Evolutionary conservation across 768 basidiomycete genomes (phyloP), one percentile per base, ranked within the genome.

Genomic region (Udeniomyces megalosporus): DNA sequence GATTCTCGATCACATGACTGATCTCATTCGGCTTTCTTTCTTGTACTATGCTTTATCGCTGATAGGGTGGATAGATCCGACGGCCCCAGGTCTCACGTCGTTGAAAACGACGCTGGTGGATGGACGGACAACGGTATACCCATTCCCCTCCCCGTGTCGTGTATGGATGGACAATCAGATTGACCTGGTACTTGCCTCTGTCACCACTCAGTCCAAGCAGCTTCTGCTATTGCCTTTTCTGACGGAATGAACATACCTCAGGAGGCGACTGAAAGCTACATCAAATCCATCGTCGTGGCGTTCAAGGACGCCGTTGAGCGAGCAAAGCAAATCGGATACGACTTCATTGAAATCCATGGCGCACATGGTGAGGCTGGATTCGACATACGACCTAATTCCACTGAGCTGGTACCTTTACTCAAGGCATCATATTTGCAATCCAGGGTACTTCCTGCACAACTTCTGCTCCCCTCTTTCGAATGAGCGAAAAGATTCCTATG

Each of bases 401-500:
- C n/a, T n/a, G n/a, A n/a, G n/a, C n/a, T n/a, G n/a, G n/a, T n/a
- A n/a, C n/a, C n/a, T n/a, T n/a, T n/a, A n/a, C n/a, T n/a, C n/a
- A n/a, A n/a, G n/a, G n/a, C n/a, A n/a, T n/a, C n/a, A n/a, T n/a
- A n/a, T n/a, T n/a, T n/a, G n/a, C n/a, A n/a, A n/a, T n/a, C n/a
- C 38, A 34, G 61, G 71, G 51, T 84, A 84, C 69, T 78, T 85
- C n/a, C 34, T 83, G 1, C 80, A 82, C 70, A 70, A 75, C 22
- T 90, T 88, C 73, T 69, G 83, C 11, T 86, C 84, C 3, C 87
- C 87, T 1, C 70, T 87, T 32, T 84, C 83, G 15, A 89, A 91
- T 76, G 72, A 71, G 6, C 82, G 86, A 34, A 77, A 77, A 7
- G 89, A 90, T 71, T 47, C 75, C 31, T 88, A 84, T 69, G 87